Evolutionary conservation across 1,284 basidiomycete species (phyloP), one percentile per base, ranked within the genome.

Genomic region (Prillingera fragicola): DNA sequence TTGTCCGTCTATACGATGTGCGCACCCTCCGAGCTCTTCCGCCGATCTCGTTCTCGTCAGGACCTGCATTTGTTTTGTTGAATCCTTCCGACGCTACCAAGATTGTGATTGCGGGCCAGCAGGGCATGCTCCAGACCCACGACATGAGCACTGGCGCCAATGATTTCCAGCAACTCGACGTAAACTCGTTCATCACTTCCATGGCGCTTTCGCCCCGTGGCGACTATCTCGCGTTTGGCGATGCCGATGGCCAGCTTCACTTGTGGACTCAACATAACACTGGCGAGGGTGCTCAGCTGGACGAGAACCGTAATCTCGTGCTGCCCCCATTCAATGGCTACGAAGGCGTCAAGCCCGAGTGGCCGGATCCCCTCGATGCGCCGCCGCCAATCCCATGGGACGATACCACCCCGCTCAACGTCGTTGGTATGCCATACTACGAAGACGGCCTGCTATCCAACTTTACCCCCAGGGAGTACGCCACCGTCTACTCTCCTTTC

Each of bases 1-100:
- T 95, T 21, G 86, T 98, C 56, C 94, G 95, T 69, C 78, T 96
- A 9, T 95, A 87, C 63, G 94, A 98, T 66, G 65, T 90, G 21
- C 82, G 94, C 23, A 85, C 78, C 31, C 79, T 96, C 73, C 81
- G 83, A 26, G 3, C 78, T 85, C 22, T 81, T 82, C 61, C 66
- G 0, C 88, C 91, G 0, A 79, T 97, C 26, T 82, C 87, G 1
- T 97, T 97, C 64, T 81, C 88, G 3, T 80, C 83, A 24, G 87
- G 87, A 1, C 91, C 94, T 0, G 81, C 88, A 0, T 89, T 92
- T 62, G 83, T 95, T 52, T 82, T 85, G 43, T 71, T 86, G 27
- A 77, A 96, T 33, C 90, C 94, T 1, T 84, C 81, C 48, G 80
- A 85, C 24, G 75, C 85, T 3, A 84, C 84, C 12, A 85, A 80